Percentiles rank a stretch among this genome's conserved stretches.
Conservation (phyloP, 1,139 yeast species). For the Chernovozyma sophiae-reginae region DNA sequence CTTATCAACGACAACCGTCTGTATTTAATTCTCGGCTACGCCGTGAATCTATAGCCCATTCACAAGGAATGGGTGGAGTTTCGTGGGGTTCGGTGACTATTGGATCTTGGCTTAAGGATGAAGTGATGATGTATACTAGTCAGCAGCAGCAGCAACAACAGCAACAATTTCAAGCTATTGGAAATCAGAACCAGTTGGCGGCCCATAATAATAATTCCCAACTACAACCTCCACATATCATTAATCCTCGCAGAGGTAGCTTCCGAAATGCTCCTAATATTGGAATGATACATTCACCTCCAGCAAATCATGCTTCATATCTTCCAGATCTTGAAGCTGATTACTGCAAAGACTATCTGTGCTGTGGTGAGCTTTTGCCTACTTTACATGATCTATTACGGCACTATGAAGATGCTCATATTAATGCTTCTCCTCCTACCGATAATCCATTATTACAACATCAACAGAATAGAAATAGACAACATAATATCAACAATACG, state of each 20-base stretch:
- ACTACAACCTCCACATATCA: no score
- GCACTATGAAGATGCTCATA: conserved; percentile 96
- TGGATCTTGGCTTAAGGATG: conserved; percentile 95
- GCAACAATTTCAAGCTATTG: conserved; percentile 13
- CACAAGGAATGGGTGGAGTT: conserved; percentile 96
- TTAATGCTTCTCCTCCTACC: conserved; percentile 64
- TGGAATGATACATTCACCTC: conserved; percentile 51
- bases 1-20: conserved; percentile 41
- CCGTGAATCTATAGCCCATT: conserved; percentile 89
- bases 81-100: conserved; percentile 97
- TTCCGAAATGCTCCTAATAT: conserved; percentile 29
- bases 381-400: conserved; percentile 88
- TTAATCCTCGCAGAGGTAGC: conserved; percentile 43
- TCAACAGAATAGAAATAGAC: conserved; percentile 33
- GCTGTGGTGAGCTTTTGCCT: conserved; percentile 91
- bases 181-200: conserved; percentile 4
- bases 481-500: conserved; percentile 29
- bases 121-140: conserved; percentile 56
- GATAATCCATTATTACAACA: conserved; percentile 35
- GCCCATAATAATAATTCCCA: conserved; percentile 9
- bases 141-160: conserved; percentile 15
- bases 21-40: conserved; percentile 46
- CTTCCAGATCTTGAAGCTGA: conserved; percentile 91
- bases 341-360: conserved; percentile 92
- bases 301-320: conserved; percentile 64